phyloP scores from a whole-genome alignment of 2,329 filamentous ascomycete genomes.

The Colletotrichum sp. region DNA sequence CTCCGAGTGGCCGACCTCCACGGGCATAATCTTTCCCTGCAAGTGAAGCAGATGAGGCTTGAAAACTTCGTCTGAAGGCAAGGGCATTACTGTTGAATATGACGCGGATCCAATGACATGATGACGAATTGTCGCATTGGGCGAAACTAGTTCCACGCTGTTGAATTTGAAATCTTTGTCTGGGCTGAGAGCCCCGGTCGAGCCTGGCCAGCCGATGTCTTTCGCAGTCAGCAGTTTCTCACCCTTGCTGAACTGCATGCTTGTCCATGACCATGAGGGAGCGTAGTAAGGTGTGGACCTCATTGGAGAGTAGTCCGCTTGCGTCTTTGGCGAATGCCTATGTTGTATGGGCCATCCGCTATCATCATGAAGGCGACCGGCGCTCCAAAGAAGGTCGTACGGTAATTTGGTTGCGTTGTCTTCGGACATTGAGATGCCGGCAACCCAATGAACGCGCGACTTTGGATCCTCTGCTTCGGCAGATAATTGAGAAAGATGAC shows the following conservation, averaged over 20 bases:
- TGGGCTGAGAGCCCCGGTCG: accelerated
- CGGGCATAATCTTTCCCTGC: not conserved
- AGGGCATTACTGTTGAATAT: not conserved
- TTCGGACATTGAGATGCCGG: not conserved
- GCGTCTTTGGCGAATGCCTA: not conserved
- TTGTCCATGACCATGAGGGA: not conserved
- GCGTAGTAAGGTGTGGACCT: not conserved
- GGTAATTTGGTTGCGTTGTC: not conserved
- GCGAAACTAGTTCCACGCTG: not conserved
- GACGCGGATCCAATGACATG: not conserved
- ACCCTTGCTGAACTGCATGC: not conserved
- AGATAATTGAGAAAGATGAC: not conserved
- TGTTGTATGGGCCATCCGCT: not conserved
- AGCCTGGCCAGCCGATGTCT: not conserved
- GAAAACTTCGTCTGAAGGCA: not conserved
- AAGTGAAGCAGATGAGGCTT: not conserved
- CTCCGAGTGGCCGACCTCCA: not conserved
- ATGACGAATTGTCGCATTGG: accelerated
- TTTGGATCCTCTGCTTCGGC: not conserved
- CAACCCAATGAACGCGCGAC: not conserved
- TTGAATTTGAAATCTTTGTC: not conserved
- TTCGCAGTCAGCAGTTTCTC: not conserved
- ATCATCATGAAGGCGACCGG: not conserved
- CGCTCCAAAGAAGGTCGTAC: not conserved
- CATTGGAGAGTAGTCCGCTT: not conserved